These are phyloP conservation scores for Diospyros kaki DNA, from an alignment of 148 eudicot species.

Conservation along the genomic window DNA sequence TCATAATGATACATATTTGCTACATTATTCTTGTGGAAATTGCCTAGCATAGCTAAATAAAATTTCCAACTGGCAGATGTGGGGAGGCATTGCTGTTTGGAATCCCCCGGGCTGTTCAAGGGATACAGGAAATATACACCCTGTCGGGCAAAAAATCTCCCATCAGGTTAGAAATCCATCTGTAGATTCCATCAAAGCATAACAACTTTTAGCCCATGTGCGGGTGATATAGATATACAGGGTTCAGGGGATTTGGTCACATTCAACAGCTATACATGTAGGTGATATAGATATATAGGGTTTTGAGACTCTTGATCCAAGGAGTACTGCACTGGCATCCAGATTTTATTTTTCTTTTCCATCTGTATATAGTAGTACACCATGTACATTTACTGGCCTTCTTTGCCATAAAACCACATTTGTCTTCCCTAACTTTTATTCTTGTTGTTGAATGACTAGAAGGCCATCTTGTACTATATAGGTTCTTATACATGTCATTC, in stretches of 20 bases:
- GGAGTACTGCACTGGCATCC: too few species aligned
- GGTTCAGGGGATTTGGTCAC: too few species aligned
- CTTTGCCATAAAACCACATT: too few species aligned
- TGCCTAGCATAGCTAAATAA: neutral
- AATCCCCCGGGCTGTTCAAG: constrained; percentile 70
- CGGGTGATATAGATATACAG: too few species aligned
- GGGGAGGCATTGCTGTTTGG: constrained; percentile 97
- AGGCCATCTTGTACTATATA: neutral
- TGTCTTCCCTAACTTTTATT: neutral
- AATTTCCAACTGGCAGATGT: constrained; percentile 56
- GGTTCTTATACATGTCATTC: neutral
- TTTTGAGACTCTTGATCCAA: too few species aligned
- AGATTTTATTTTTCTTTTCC: too few species aligned
- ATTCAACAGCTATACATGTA: too few species aligned
- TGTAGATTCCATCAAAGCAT: neutral
- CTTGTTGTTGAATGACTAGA: neutral
- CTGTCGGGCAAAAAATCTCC: constrained; percentile 43
- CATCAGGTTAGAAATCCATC: constrained; percentile 51
- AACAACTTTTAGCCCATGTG: neutral
- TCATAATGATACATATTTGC: neutral
- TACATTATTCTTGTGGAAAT: constrained; percentile 11
- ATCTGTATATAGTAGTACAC: too few species aligned
- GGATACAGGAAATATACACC: constrained; percentile 30
- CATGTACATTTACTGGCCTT: too few species aligned
- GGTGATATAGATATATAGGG: too few species aligned